phyloP scores from a whole-genome alignment of 495 filamentous ascomycete species.

The Aspergillus avenaceus region DNA sequence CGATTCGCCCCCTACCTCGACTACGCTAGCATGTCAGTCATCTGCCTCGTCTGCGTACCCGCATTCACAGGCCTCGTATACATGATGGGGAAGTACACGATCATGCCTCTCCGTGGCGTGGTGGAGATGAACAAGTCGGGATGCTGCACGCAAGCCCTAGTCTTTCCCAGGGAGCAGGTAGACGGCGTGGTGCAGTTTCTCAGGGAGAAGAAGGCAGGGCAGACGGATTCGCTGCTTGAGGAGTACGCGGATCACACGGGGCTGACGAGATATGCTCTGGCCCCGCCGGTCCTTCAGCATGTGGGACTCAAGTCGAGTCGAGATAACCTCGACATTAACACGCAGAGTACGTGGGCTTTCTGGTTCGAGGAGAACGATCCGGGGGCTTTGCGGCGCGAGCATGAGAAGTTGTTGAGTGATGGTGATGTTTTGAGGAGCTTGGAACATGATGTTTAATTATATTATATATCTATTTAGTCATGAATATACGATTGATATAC shows the following conservation, averaged over 20 bases:
- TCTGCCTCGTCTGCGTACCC: conserved; percentile 36
- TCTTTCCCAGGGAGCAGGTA: conserved; percentile 38
- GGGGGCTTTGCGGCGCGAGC: conserved; percentile 1
- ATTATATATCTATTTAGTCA: too few species aligned
- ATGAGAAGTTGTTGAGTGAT: conserved; percentile 1
- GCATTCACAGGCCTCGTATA: conserved; percentile 38
- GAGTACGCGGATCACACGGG: conserved; percentile 25
- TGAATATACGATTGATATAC: too few species aligned
- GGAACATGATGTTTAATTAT: too few species aligned
- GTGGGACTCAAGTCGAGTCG: conserved; percentile 26
- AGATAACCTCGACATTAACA: conserved; percentile 16
- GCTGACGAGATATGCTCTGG: conserved; percentile 26
- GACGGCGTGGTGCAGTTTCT: conserved; percentile 17
- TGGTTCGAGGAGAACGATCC: conserved; percentile 17
- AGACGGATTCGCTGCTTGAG: conserved; percentile 35
- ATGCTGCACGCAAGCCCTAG: conserved; percentile 44
- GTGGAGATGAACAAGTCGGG: conserved; percentile 36
- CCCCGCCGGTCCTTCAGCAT: conserved; percentile 33
- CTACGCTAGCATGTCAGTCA: conserved; percentile 25
- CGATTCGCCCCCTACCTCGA: conserved; percentile 24
- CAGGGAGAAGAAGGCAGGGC: conserved; percentile 14
- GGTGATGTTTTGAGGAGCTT: conserved; percentile 2
- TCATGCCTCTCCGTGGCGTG: conserved; percentile 35
- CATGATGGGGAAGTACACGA: conserved; percentile 42
- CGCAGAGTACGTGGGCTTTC: conserved; percentile 15